Conservation (phyloP, 768 basidiomycete species). For the Tephrocybe sp. region DNA sequence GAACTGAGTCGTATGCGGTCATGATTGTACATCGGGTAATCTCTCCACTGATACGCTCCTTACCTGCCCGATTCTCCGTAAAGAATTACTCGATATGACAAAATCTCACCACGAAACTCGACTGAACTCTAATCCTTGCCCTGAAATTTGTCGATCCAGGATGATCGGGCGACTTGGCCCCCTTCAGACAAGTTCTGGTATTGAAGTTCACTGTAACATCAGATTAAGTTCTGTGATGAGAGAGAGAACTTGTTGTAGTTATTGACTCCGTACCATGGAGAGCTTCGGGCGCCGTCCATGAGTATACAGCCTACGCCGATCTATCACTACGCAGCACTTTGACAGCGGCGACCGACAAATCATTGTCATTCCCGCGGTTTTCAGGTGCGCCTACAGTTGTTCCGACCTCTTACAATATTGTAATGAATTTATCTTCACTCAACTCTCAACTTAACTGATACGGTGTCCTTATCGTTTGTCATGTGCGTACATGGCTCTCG, state of each 20-base stretch:
- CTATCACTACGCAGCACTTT: background rate
- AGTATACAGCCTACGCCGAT: background rate
- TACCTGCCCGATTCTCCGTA: slow-evolving; percentile 10
- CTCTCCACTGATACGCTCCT: slow-evolving; percentile 6
- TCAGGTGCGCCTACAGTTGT: background rate
- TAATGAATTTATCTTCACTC: no score
- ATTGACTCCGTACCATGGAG: background rate
- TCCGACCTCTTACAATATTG: background rate
- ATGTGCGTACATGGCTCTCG: no score
- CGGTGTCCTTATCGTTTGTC: no score
- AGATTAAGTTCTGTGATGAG: background rate
- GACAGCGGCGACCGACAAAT: slow-evolving; percentile 1
- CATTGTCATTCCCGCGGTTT: background rate
- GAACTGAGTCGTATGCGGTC: slow-evolving; percentile 5
- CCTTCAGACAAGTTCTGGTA: background rate
- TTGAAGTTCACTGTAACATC: background rate
- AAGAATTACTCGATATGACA: slow-evolving; percentile 10
- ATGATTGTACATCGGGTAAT: slow-evolving; percentile 3
- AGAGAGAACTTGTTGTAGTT: background rate
- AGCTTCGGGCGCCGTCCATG: slow-evolving; percentile 1
- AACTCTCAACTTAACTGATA: no score
- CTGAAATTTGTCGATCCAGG: slow-evolving; percentile 1
- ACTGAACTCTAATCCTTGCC: slow-evolving; percentile 10
- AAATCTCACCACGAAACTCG: slow-evolving; percentile 9
- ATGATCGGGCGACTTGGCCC: slow-evolving; percentile 1